These are phyloP conservation scores for Rhododendron williamsianum DNA, from an alignment of 148 eudicot species.

Conservation along the genomic window DNA sequence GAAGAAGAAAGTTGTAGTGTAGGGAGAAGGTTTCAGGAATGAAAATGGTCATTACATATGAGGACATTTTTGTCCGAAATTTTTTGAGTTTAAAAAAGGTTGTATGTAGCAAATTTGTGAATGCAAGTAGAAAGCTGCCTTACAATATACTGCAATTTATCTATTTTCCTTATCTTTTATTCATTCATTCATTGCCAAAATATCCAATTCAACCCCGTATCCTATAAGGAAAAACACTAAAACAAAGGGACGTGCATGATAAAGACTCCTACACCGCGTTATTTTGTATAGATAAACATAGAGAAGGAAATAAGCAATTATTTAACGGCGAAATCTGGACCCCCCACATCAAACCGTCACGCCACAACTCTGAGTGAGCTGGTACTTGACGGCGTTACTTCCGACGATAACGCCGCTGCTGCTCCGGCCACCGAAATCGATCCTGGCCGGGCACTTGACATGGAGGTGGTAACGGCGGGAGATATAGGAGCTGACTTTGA, in stretches of 20 bases:
- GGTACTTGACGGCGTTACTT: conserved; percentile 54
- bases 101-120: too few relatives aligned
- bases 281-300: background rate
- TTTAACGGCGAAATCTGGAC: conserved; percentile 1
- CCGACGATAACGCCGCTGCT: conserved; percentile 25
- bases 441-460: conserved; percentile 48
- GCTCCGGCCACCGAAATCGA: conserved; percentile 40
- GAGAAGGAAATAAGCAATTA: background rate
- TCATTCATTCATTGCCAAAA: background rate
- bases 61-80: too few relatives aligned
- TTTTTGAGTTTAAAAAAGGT: too few relatives aligned
- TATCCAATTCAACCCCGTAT: background rate
- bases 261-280: background rate
- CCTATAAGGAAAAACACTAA: background rate
- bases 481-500: conserved; percentile 40
- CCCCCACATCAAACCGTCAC: conserved; percentile 41
- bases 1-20: too few relatives aligned
- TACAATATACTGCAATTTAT: background rate
- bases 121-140: too few relatives aligned
- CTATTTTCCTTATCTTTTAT: background rate
- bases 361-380: conserved; percentile 42
- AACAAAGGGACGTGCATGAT: background rate
- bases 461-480: conserved; percentile 47
- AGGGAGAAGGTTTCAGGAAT: too few relatives aligned
- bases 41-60: too few relatives aligned